phyloP scores from a whole-genome alignment of 1,284 basidiomycete species.

The Cryptococcus sp. region DNA sequence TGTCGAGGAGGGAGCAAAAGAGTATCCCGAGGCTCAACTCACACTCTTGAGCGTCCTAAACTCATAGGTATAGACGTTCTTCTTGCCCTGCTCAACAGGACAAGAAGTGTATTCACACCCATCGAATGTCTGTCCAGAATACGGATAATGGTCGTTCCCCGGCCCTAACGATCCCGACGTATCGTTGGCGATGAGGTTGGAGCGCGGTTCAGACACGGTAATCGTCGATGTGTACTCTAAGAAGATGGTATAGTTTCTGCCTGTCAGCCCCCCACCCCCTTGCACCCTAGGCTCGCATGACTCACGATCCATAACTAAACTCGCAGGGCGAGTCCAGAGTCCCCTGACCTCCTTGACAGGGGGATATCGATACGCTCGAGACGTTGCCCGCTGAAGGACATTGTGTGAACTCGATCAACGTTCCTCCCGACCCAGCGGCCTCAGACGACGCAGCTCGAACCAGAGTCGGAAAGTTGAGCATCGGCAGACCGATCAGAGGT shows the following conservation, averaged over 20 bases:
- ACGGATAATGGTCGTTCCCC: not conserved
- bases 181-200: constrained; percentile 19
- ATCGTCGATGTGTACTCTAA: constrained; percentile 16
- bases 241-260: constrained; percentile 29
- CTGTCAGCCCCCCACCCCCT: not conserved
- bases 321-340: constrained; percentile 19
- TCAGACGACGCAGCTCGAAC: not conserved
- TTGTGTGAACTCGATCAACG: constrained; percentile 1
- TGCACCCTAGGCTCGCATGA: too few relatives aligned
- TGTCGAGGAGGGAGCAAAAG: not conserved
- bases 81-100: constrained; percentile 12
- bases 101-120: constrained; percentile 28
- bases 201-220: constrained; percentile 12
- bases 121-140: constrained; percentile 9
- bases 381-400: constrained; percentile 10
- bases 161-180: constrained; percentile 8
- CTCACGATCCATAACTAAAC: constrained; percentile 23
- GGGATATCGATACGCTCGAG: constrained; percentile 15
- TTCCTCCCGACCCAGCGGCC: not conserved
- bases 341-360: constrained; percentile 26
- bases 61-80: constrained; percentile 18
- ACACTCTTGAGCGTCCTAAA: constrained; percentile 22
- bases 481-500: not conserved
- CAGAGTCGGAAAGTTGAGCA: not conserved
- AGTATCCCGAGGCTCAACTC: too few relatives aligned